Base-by-base conservation (phyloP, 2,329 filamentous ascomycete species). In the Apiospora rasikravindrae region DNA sequence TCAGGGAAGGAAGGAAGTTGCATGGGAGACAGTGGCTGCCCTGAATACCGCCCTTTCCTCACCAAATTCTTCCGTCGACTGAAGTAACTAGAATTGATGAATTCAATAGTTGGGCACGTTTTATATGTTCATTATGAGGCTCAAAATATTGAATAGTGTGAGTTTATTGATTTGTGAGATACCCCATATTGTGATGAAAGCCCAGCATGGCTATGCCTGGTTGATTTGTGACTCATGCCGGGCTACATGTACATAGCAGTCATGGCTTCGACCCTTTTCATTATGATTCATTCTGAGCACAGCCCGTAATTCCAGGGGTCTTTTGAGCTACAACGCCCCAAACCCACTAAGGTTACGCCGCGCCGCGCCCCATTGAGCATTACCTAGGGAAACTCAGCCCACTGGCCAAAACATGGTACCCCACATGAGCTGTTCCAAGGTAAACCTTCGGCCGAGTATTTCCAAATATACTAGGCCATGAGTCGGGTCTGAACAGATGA, bases 261-360 rank as follows among this genome's bases (percentile, higher is more conserved):
- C 57, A 40, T 64, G 33, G 57, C 22, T 40, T 40, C 40, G 40
- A 40, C 22, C 53, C 10, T 64, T 24, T 24, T 40, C 33, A 64
- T 64, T 64, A 64, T 64, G 57, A 64, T 40, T 64, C 57, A 64
- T 64, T 29, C 10, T 40, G 33, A 40, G 57, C 57, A 64, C 57
- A 64, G 57, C 57, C 57, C 57, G 10, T 24, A 64, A n/a, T 40
- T n/a, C 57, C 57, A 64, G 57, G 57, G 57, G 26, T 40, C 11
- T 22, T 37, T 64, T 6, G 57, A 40, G 33, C 57, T 64, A 64
- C 33, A 22, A 10, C 57, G 57, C 19, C 29, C 22, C 37, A 29
- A 40, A 64, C 22, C 57, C 57, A 40, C 57, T 6, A 64, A 40
- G 7, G 29, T n/a, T 40, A 64, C 57, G 10, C 45, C 7, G 16